Conservation (phyloP, 1,284 basidiomycete species). For the Gymnopus androsaceus region DNA sequence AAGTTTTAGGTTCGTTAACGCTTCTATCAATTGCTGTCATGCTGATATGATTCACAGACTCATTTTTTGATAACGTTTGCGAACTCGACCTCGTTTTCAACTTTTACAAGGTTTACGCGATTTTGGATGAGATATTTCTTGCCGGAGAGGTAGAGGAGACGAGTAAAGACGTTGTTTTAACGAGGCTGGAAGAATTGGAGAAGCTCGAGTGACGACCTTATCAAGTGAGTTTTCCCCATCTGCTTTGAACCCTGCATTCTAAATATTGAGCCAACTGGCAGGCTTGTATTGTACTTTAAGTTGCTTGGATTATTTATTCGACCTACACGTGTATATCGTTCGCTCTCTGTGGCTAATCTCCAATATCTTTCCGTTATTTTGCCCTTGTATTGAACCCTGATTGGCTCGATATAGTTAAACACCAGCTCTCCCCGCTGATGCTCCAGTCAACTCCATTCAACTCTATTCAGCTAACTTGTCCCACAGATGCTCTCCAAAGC, state of each 20-base stretch:
- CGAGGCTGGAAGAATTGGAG: constrained; percentile 87
- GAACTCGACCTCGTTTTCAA: constrained; percentile 98
- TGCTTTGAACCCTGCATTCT: background rate
- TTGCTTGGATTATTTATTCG: constrained; percentile 1
- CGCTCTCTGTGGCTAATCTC: background rate
- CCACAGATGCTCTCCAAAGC: background rate
- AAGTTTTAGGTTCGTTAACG: constrained; percentile 81
- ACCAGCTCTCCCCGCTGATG: background rate
- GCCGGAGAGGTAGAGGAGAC: constrained; percentile 99
- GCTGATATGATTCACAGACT: constrained; percentile 55
- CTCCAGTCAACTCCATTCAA: background rate
- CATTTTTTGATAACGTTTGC: constrained; percentile 98
- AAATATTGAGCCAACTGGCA: background rate
- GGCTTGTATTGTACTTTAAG: background rate
- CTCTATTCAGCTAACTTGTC: constrained; percentile 1
- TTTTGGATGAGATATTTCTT: constrained; percentile 97
- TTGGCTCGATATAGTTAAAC: constrained; percentile 6
- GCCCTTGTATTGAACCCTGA: background rate
- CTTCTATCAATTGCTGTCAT: background rate
- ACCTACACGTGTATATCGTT: background rate
- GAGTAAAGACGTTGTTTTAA: constrained; percentile 91
- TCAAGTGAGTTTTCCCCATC: background rate
- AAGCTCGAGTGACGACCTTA: constrained; percentile 61
- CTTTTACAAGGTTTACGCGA: constrained; percentile 98
- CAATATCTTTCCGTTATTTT: background rate